phyloP scores from a whole-genome alignment of 1,139 yeast genomes.

The Geotrichum cucujoidarum region DNA sequence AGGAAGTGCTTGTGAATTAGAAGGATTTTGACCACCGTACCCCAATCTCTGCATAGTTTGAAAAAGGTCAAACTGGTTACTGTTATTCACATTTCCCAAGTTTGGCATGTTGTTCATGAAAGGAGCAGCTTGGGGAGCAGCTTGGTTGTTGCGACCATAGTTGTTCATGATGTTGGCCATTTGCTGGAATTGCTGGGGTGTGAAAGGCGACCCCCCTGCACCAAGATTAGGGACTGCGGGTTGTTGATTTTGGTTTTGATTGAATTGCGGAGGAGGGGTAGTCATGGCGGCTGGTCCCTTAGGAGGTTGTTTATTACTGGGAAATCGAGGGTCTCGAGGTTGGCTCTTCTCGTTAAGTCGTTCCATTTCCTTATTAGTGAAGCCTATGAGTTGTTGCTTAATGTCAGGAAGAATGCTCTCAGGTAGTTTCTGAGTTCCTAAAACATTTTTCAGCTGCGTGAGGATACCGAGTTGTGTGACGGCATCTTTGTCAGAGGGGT shows the following conservation, averaged over 20 bases:
- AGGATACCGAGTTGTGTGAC: slow-evolving; percentile 35
- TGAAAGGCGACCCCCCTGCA: slow-evolving; percentile 2
- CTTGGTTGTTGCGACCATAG: not conserved
- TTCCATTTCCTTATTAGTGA: slow-evolving; percentile 31
- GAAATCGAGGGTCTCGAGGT: slow-evolving; percentile 9
- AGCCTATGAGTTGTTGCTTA: slow-evolving; percentile 40
- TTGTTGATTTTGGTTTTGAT: not conserved
- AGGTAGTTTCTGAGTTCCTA: slow-evolving; percentile 37
- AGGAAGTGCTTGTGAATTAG: not conserved
- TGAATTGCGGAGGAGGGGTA: not conserved
- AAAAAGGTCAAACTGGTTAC: slow-evolving; percentile 5
- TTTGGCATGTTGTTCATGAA: slow-evolving; percentile 27
- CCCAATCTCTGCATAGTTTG: slow-evolving; percentile 1
- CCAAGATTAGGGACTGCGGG: not conserved
- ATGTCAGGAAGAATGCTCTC: slow-evolving; percentile 39
- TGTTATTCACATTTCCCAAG: slow-evolving; percentile 25
- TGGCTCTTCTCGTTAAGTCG: slow-evolving; percentile 19
- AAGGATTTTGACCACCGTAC: not conserved
- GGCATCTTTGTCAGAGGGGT: slow-evolving; percentile 41
- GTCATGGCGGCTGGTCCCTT: slow-evolving; percentile 5
- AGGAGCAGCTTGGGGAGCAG: slow-evolving; percentile 14
- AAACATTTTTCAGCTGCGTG: slow-evolving; percentile 31
- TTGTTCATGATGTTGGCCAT: slow-evolving; percentile 13
- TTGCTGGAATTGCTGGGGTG: slow-evolving; percentile 11
- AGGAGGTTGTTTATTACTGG: not conserved